Base-by-base conservation (phyloP, 768 basidiomycete species). In the Hysterangium stoloniferum region DNA sequence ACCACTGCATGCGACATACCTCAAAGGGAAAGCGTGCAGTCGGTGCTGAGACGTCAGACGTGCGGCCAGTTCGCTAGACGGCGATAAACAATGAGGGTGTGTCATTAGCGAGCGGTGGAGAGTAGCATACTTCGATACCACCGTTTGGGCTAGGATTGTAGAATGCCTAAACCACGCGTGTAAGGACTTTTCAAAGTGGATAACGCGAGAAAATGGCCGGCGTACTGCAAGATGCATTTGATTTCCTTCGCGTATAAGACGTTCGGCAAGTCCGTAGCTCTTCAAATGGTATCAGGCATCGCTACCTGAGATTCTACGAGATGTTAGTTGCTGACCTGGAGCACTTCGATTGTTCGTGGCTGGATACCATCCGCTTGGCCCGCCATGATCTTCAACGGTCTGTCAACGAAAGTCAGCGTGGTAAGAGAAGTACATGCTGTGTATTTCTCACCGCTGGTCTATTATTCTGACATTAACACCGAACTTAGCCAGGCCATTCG, bases 201-300 rank as follows among this genome's bases (percentile, higher is more conserved):
- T 52, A 12, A 11, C 9, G 13, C 34, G 20, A n/a, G n/a, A 6
- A 25, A 17, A 4, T 34, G 28, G 15, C 32, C 45, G 25, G 68
- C 78, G 53, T 62, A 86, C 86, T 46, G 77, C 78, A 65, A 77
- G 73, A 53, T 85, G 77, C 72, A 89, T 71, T 43, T 84, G 82
- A 52, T 78, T 79, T 4, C 78, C 84, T 57, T 86, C 76, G 34
- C 64, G 70, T 22, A 87, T 53, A 19, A 89, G 59, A 3, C 76
- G 72, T 15, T 86, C 80, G 0, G 76, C 82, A 5, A 89, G 72
- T 5, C 86, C 86, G 64, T 89, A 88, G 54, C 85, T 89, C 85
- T 88, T 45, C 9, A 17, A 20, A 3, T 19, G 45, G 25, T 7
- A 41, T 25, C 40, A 20, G 29, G 4, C 37, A 38, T n/a, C n/a